A percentile compares a stretch with the other conserved stretches of the same genome.
Evolutionary conservation across 139 green algal genomes (phyloP).

Genomic region (Chlamydomonas urium): DNA sequence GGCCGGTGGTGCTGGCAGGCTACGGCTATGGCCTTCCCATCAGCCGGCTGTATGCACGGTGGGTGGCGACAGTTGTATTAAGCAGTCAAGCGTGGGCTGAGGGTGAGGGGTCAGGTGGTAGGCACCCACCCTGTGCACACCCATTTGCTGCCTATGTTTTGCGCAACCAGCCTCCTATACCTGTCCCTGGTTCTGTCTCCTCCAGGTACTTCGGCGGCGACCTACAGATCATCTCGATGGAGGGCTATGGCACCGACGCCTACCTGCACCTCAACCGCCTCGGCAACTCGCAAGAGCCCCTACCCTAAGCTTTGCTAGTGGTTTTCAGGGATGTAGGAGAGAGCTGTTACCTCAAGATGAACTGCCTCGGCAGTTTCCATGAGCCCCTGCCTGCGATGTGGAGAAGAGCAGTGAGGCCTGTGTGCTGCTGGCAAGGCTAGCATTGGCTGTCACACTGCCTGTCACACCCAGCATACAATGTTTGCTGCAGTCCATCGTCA

Average conservation of each 20-base stretch:
- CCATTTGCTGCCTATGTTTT: not conserved
- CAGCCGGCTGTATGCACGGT: slow-evolving; percentile 73
- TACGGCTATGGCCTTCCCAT: slow-evolving; percentile 98
- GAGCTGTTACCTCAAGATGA: too few species aligned
- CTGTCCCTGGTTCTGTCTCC: not conserved
- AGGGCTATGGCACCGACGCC: slow-evolving; percentile 94
- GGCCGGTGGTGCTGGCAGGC: slow-evolving; percentile 70
- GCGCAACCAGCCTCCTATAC: not conserved
- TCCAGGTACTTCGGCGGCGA: slow-evolving; percentile 95
- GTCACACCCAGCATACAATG: too few species aligned
- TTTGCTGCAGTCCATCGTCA: too few species aligned
- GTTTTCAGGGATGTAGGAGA: too few species aligned
- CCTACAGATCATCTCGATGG: slow-evolving; percentile 96
- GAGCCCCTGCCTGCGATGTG: too few species aligned
- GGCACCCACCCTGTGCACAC: not conserved
- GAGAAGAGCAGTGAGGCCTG: too few species aligned
- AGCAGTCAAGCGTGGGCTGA: not conserved
- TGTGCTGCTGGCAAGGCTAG: too few species aligned
- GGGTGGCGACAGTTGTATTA: not conserved
- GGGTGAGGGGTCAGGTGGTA: not conserved
- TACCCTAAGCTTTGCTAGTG: slow-evolving; percentile 70
- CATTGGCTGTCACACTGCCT: too few species aligned
- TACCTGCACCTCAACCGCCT: slow-evolving; percentile 97
- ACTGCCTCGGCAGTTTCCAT: too few species aligned
- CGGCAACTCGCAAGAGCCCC: slow-evolving; percentile 88